Evolutionary conservation across 2,329 filamentous ascomycete species (phyloP), one percentile per base, ranked within the genome.

Genomic region (Exophiala sp.): DNA sequence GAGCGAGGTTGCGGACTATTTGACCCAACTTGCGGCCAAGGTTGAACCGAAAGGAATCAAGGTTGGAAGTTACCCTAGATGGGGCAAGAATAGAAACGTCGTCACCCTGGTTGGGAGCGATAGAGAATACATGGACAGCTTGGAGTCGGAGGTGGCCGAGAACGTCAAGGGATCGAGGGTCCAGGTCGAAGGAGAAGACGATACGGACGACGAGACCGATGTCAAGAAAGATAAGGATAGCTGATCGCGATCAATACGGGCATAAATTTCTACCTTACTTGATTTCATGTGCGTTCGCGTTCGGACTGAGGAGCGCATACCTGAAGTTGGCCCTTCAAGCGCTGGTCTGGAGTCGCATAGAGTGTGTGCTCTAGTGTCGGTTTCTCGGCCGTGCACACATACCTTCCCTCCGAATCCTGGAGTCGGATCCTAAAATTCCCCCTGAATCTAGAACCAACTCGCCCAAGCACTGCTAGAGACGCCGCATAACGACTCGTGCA

Each of bases 31-130:
- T 55, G 87, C 90, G 3, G 77, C 73, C 22, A 80, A 80, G 66
- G 85, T 90, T 18, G 84, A 82, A 65, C 72, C 81, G 1, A 81
- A 79, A 62, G 89, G 88, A 2, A 78, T 97, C 62, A 97, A 97
- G 71, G 88, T 97, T 13, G 93, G 93, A 40, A 95, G 88, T 68
- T 97, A 98, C 69, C 93, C 93, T 29, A 76, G 88, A 48, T 96
- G 90, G 89, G 88, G 86, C 3, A 91, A 88, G 75, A 81, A 81
- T 62, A 77, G 77, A 56, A 97, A 97, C 68, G 93, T 89, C 0
- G 88, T 97, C 41, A 96, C 91, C 9, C 73, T 98, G 46, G 90
- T 96, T 13, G 81, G 76, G 13, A 82, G 81, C 58, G 86, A 96
- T 64, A 74, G 78, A 58, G 82, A 79, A 19, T 91, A 80, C 60